Evolutionary conservation across 345 rosid genomes (phyloP), one percentile per base, ranked within the genome.

Genomic region (Syzygium aqueum): DNA sequence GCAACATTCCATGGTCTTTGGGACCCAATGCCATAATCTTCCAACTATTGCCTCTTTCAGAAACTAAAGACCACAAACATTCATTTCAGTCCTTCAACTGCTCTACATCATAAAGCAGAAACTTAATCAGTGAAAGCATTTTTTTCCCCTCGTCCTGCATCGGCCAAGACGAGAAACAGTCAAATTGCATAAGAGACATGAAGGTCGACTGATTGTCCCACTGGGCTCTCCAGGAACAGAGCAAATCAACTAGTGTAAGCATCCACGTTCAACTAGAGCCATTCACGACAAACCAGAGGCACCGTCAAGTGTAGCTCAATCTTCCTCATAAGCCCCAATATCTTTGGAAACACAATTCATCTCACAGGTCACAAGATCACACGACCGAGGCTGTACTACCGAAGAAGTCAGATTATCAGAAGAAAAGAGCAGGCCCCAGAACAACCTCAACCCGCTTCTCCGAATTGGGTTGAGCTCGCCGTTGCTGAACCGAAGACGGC

Each of bases 381-480:
- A 33, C 49, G 49, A 73, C 80, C 3, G 7, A 49, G 46, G 3
- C 33, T 33, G 78, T 17, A 17, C 46, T 17, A 67, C 46, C 0
- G 23, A 8, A 33, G 80, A 73, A 73, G 43, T 73, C 80, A 33
- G 25, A 73, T 0, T 8, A 73, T 40, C 80, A 19, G 84, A 46
- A 61, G 89, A 86, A 49, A n/a, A 49, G 43, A 86, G 37, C 8
- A 84, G 33, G 85, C 23, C 23, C 23, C 87, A 30, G 51, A 86
- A 53, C 86, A 92, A 96, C 98, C 99, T 96, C 50, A 53, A 93
- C 90, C 90, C 89, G 91, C 15, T 91, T 51, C 28, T 91, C 94
- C 23, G 87, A 89, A 89, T 85, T 90, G 89, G 92, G 77, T 90
- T 85, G 91, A 53, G 85, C 49, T 86, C 86, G 77, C 86, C 92